These are phyloP conservation scores for Cercospora zeina DNA, from an alignment of 2,329 filamentous ascomycete genomes.

Conservation along the genomic window DNA sequence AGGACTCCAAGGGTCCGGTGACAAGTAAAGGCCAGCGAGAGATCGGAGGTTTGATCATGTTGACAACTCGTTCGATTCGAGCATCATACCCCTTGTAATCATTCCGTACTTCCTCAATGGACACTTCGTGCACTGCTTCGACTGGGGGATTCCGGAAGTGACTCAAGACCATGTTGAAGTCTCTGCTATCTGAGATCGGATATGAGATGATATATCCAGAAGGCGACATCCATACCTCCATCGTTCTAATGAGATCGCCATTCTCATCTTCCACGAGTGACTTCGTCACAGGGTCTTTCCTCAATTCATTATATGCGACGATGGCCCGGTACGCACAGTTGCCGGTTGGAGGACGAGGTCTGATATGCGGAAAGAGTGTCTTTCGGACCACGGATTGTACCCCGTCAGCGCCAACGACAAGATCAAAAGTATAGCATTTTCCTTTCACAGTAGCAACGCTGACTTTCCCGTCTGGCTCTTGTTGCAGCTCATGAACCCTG, in stretches of 20 bases:
- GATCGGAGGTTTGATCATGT: slow-evolving; percentile 43
- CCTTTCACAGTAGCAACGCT: slow-evolving; percentile 38
- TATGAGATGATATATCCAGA: slow-evolving; percentile 49
- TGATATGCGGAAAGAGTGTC: slow-evolving; percentile 47
- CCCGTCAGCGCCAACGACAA: slow-evolving; percentile 39
- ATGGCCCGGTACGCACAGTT: slow-evolving; percentile 52
- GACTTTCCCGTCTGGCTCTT: slow-evolving; percentile 35
- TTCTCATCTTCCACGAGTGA: slow-evolving; percentile 34
- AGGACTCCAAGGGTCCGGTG: slow-evolving; percentile 46
- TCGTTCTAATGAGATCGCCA: slow-evolving; percentile 44
- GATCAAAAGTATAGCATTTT: slow-evolving; percentile 30
- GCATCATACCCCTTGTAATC: slow-evolving; percentile 51
- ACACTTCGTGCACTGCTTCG: slow-evolving; percentile 42
- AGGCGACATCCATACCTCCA: slow-evolving; percentile 50
- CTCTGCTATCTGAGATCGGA: slow-evolving; percentile 47
- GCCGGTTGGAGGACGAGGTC: slow-evolving; percentile 44
- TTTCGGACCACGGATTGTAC: slow-evolving; percentile 42
- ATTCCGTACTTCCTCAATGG: slow-evolving; percentile 47
- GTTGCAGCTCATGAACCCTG: slow-evolving; percentile 41
- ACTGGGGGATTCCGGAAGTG: slow-evolving; percentile 45
- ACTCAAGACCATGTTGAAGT: slow-evolving; percentile 52
- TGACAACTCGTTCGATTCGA: slow-evolving; percentile 46
- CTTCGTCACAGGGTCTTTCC: slow-evolving; percentile 45
- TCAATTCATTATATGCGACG: slow-evolving; percentile 48
- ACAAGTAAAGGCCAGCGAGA: slow-evolving; percentile 50